These are phyloP conservation scores for Ustilago lituana DNA, from an alignment of 1,284 basidiomycete species.

Conservation along the genomic window DNA sequence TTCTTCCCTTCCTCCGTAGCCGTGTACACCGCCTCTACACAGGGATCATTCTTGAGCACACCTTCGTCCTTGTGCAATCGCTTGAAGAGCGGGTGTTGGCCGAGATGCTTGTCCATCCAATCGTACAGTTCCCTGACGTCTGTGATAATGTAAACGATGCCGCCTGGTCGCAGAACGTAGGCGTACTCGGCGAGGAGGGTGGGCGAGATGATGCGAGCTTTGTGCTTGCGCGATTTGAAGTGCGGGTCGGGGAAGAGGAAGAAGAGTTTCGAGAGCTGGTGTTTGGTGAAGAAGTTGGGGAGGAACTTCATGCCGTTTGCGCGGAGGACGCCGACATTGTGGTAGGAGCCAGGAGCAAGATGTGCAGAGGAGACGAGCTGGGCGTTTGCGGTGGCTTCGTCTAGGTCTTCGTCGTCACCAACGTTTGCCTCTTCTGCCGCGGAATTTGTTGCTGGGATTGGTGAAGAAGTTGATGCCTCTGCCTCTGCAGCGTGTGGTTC, in stretches of 20 bases:
- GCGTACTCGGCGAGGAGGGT: constrained; percentile 92
- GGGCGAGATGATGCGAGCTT: constrained; percentile 92
- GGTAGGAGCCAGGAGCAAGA: constrained; percentile 72
- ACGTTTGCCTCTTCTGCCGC: constrained; percentile 1
- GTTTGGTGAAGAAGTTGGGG: constrained; percentile 93
- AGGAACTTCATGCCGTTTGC: constrained; percentile 99
- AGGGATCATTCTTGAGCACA: constrained; percentile 70
- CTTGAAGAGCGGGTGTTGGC: constrained; percentile 86
- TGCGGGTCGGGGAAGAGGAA: constrained; percentile 99
- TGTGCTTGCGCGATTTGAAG: constrained; percentile 98
- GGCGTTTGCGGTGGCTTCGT: constrained; percentile 46
- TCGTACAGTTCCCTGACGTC: constrained; percentile 92
- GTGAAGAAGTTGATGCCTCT: not conserved
- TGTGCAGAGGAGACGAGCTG: constrained; percentile 26
- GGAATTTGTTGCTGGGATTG: not conserved
- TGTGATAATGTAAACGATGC: constrained; percentile 96
- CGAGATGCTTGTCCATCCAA: constrained; percentile 93
- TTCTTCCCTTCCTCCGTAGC: constrained; percentile 92
- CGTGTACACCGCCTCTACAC: constrained; percentile 59
- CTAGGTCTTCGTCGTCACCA: constrained; percentile 57
- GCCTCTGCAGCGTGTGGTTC: not conserved
- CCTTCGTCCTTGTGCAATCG: constrained; percentile 76
- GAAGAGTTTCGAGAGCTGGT: constrained; percentile 83
- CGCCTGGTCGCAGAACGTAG: constrained; percentile 87
- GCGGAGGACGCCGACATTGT: constrained; percentile 93